Evolutionary conservation across 768 basidiomycete genomes (phyloP).

Genomic region (Lentinula lateritia): DNA sequence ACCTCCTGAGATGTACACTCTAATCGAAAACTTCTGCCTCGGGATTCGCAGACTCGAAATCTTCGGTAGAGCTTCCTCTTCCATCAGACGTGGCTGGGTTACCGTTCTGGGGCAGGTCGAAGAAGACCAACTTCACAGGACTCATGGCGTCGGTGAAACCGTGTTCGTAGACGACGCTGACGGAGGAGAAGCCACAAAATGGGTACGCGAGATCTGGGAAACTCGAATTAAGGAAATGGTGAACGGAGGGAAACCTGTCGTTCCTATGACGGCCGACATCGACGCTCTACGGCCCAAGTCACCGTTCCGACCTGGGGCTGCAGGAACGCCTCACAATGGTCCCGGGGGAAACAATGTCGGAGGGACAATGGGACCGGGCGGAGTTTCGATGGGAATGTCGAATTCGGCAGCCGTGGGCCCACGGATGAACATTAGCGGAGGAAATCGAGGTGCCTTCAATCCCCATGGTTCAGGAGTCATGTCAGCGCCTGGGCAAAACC

Average conservation of each 20-base stretch:
- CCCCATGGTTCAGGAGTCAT: background rate
- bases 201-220: conserved; percentile 66
- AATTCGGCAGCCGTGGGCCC: conserved; percentile 1
- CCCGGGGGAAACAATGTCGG: conserved; percentile 15
- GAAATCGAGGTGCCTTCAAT: conserved; percentile 6
- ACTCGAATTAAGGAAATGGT: conserved; percentile 46
- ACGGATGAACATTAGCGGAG: conserved; percentile 9
- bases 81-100: conserved; percentile 86
- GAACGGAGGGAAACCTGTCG: conserved; percentile 53
- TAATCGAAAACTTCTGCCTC: conserved; percentile 97
- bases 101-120: conserved; percentile 70
- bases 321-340: conserved; percentile 17
- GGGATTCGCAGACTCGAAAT: conserved; percentile 88
- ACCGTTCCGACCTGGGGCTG: conserved; percentile 45
- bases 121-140: conserved; percentile 41
- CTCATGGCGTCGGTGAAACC: conserved; percentile 19
- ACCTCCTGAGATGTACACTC: conserved; percentile 92
- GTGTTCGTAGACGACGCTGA: conserved; percentile 36
- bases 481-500: conserved; percentile 11
- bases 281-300: conserved; percentile 84
- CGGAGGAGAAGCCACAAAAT: conserved; percentile 39
- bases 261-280: conserved; percentile 74
- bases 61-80: conserved; percentile 67
- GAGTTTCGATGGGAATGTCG: background rate
- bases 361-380: conserved; percentile 8